A percentile compares a stretch with the other conserved stretches of the same genome.
Conservation (phyloP, 2,329 filamentous ascomycete species). For the Botryotinia calthae region DNA sequence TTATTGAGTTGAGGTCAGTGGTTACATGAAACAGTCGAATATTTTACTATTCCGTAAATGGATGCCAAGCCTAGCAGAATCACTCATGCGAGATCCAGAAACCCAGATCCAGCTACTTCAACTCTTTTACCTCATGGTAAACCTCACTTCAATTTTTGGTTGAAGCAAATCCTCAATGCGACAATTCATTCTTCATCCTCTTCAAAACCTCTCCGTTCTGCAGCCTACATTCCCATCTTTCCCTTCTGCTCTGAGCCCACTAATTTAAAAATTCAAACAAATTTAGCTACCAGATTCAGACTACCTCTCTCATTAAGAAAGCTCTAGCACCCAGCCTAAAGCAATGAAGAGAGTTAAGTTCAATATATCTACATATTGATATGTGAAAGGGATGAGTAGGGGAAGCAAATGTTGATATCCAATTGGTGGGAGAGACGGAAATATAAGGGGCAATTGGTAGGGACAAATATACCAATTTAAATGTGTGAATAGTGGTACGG, state of each 20-base stretch:
- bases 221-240: not conserved
- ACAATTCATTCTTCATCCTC: not conserved
- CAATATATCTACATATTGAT: not conserved
- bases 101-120: not conserved
- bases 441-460: too few species aligned
- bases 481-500: not conserved
- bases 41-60: not conserved
- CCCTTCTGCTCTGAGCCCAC: too few species aligned
- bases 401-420: not conserved
- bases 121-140: not conserved
- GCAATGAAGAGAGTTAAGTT: not conserved
- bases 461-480: not conserved
- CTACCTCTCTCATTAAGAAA: not conserved
- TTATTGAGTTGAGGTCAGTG: too few species aligned
- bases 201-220: not conserved
- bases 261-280: too few species aligned
- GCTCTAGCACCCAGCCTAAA: not conserved
- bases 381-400: not conserved
- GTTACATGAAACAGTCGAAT: not conserved
- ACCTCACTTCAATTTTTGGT: not conserved
- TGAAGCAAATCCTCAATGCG: not conserved
- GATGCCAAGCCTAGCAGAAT: not conserved
- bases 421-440: too few species aligned
- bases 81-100: not conserved
- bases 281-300: not conserved